Conservation (phyloP, 2,329 filamentous ascomycete genomes). For the Lecanoromycetidae sp. region DNA sequence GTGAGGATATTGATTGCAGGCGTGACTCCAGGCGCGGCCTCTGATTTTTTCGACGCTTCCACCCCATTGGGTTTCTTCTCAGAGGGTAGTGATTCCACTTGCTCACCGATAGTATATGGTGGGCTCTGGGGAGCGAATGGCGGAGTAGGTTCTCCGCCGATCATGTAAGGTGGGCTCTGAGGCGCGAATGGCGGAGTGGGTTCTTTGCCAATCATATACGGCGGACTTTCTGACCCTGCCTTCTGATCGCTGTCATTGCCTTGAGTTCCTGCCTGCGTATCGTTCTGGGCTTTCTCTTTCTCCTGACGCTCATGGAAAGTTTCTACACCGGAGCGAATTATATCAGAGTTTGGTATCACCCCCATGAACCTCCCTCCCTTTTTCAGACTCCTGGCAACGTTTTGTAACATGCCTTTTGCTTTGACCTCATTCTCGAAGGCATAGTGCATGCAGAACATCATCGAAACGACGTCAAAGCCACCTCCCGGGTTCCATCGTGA, state of each 20-base stretch:
- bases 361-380: conserved; percentile 93
- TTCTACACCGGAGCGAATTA: conserved; percentile 68
- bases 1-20: conserved; percentile 11
- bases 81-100: not conserved
- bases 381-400: conserved; percentile 79
- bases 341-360: conserved; percentile 92
- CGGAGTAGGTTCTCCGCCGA: no score
- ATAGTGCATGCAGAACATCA: conserved; percentile 99
- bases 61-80: conserved; percentile 14
- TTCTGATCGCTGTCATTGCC: conserved; percentile 28
- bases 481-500: conserved; percentile 54
- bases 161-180: no score
- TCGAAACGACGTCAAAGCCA: conserved; percentile 91
- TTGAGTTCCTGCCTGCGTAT: conserved; percentile 27
- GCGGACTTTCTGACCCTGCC: not conserved
- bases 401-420: conserved; percentile 81
- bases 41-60: not conserved
- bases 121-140: no score
- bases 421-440: conserved; percentile 89
- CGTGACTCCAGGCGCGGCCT: conserved; percentile 1
- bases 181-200: not conserved
- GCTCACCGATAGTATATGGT: not conserved
- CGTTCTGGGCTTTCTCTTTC: conserved; percentile 26
- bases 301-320: conserved; percentile 50
- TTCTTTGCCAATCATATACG: not conserved